Evolutionary conservation across 345 rosid species (phyloP).

Genomic region (Melaleuca alternifolia): DNA sequence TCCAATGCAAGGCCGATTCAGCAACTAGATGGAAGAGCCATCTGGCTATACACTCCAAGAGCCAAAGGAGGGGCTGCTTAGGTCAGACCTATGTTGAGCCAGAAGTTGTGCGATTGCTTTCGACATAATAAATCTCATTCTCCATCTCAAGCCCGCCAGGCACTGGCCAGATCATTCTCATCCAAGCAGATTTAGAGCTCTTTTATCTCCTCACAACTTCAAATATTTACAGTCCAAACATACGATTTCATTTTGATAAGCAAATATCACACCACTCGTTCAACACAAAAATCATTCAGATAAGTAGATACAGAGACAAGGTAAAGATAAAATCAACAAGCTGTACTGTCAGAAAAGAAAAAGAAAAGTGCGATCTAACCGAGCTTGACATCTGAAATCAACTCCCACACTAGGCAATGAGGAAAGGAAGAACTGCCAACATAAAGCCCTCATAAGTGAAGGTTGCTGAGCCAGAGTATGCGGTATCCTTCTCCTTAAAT

Average conservation of each 20-base stretch:
- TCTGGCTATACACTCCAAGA: slow-evolving; percentile 23
- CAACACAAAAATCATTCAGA: not conserved
- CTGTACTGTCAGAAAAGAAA: not conserved
- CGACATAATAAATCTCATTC: not conserved
- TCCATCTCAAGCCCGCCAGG: too few relatives aligned
- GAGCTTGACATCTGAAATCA: not conserved
- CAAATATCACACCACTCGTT: not conserved
- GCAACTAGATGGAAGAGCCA: slow-evolving; percentile 23
- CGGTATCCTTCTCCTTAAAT: slow-evolving; percentile 75
- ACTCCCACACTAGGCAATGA: slow-evolving; percentile 27
- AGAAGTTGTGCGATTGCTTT: not conserved
- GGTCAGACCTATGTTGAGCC: not conserved
- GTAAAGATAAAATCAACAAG: not conserved
- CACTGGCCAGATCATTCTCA: not conserved
- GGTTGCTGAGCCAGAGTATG: slow-evolving; percentile 69
- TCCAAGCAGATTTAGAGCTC: not conserved
- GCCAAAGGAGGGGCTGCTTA: not conserved
- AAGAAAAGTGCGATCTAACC: not conserved
- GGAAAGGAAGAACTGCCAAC: slow-evolving; percentile 89
- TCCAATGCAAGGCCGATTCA: slow-evolving; percentile 64
- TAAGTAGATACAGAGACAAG: not conserved
- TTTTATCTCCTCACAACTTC: not conserved
- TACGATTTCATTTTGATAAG: not conserved
- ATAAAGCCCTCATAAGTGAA: slow-evolving; percentile 79
- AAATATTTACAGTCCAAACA: not conserved